phyloP scores from a whole-genome alignment of 2,329 filamentous ascomycete species.

The Trichoderma brevicompactum region DNA sequence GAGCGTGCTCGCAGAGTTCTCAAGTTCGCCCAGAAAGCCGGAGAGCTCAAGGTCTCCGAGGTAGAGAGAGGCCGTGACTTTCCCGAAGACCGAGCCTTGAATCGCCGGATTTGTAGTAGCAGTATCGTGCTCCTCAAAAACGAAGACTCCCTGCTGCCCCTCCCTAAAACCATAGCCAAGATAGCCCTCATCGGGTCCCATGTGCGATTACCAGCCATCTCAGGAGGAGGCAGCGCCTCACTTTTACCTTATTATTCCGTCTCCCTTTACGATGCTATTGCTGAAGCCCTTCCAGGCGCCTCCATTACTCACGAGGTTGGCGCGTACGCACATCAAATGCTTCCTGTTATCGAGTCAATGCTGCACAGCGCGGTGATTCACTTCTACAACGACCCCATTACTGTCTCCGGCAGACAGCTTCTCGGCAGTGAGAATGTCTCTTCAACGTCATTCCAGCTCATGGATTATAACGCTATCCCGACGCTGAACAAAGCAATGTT shows the following conservation, averaged over 20 bases:
- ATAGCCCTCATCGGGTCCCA: slow-evolving; percentile 14
- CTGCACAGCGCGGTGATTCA: not conserved
- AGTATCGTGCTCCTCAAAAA: slow-evolving; percentile 12
- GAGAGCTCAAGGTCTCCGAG: slow-evolving; percentile 9
- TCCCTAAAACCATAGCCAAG: not conserved
- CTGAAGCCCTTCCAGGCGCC: not conserved
- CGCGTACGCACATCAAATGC: slow-evolving; percentile 16
- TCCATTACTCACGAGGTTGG: slow-evolving; percentile 18
- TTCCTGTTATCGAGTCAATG: slow-evolving; percentile 5
- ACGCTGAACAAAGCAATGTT: slow-evolving; percentile 7
- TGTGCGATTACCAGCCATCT: slow-evolving; percentile 2
- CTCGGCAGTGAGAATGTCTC: slow-evolving; percentile 5
- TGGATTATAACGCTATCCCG: slow-evolving; percentile 16
- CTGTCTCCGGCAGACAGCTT: not conserved
- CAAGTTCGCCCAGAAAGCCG: not conserved
- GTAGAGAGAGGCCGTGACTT: slow-evolving; percentile 11
- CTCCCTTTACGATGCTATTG: slow-evolving; percentile 6
- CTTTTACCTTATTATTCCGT: slow-evolving; percentile 5
- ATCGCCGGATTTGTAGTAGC: slow-evolving; percentile 3
- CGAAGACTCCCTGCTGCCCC: not conserved
- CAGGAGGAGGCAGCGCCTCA: slow-evolving; percentile 11
- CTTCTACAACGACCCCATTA: slow-evolving; percentile 15
- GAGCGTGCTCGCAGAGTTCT: slow-evolving; percentile 2
- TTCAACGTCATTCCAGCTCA: slow-evolving; percentile 1
- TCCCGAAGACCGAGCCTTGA: slow-evolving; percentile 4